A percentile compares a stretch with the other conserved stretches of the same genome.
phyloP scores from a whole-genome alignment of 257 asterid species.

The Solanum neorickii region DNA sequence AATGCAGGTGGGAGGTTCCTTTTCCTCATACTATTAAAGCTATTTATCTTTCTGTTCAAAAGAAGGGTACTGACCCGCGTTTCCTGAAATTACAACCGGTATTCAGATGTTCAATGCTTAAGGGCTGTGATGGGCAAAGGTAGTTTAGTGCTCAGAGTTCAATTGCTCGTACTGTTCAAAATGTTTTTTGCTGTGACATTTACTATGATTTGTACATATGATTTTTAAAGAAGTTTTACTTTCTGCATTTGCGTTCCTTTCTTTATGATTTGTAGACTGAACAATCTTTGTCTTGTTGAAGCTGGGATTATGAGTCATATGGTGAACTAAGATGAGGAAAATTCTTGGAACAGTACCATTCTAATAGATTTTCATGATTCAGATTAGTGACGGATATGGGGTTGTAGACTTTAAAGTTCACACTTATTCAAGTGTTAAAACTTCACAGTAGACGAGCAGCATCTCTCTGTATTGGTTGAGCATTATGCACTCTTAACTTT shows the following conservation, averaged over 20 bases:
- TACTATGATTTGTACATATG: neutral
- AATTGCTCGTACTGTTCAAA: neutral
- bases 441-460: neutral
- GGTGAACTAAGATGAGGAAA: neutral
- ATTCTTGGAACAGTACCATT: neutral
- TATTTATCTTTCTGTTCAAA: constrained; percentile 39
- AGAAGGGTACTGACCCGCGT: constrained; percentile 77
- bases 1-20: constrained; percentile 96
- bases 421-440: neutral
- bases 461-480: neutral
- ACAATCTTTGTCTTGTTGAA: neutral
- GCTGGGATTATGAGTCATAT: neutral
- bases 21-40: constrained; percentile 52
- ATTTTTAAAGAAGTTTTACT: neutral
- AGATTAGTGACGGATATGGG: neutral
- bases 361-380: neutral
- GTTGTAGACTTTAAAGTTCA: neutral
- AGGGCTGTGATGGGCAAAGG: constrained; percentile 73
- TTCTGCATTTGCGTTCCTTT: neutral
- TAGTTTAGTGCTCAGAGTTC: constrained; percentile 8
- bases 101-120: constrained; percentile 69
- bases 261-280: neutral
- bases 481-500: neutral
- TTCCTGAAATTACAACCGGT: constrained; percentile 79
- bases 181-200: neutral